These are phyloP conservation scores for Oenanthe javanica DNA, from an alignment of 140 eudicot genomes.

Conservation along the genomic window DNA sequence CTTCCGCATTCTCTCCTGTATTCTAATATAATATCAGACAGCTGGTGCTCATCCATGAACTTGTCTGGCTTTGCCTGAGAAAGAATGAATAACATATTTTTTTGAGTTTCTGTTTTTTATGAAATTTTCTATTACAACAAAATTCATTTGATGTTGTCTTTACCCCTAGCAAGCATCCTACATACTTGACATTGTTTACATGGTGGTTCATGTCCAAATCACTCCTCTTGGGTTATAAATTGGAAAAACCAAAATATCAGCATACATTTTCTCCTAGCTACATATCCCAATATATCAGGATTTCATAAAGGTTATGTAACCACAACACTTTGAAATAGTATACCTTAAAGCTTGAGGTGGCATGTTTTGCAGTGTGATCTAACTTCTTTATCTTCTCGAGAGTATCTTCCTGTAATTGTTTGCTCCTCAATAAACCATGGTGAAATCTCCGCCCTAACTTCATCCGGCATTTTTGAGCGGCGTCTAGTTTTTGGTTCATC, in stretches of 20 bases:
- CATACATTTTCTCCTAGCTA: neutral
- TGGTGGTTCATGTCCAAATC: constrained; percentile 92
- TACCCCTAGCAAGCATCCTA: constrained; percentile 89
- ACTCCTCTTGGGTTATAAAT: constrained; percentile 66
- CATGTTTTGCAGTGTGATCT: constrained; percentile 48
- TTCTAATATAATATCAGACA: constrained; percentile 47
- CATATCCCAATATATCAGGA: neutral
- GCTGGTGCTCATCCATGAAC: constrained; percentile 56
- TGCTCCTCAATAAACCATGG: constrained; percentile 66
- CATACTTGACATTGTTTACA: constrained; percentile 78
- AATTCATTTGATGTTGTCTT: neutral
- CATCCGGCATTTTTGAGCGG: constrained; percentile 81
- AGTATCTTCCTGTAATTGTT: constrained; percentile 49
- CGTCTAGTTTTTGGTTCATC: constrained; percentile 78
- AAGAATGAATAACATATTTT: neutral
- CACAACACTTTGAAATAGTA: neutral
- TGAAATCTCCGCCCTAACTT: constrained; percentile 65
- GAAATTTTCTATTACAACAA: neutral
- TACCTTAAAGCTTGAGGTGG: constrained; percentile 62
- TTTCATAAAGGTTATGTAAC: neutral
- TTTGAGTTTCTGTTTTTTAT: neutral
- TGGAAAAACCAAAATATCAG: neutral
- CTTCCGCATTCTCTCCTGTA: constrained; percentile 82
- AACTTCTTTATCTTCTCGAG: constrained; percentile 51
- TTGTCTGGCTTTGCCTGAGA: constrained; percentile 57